These are phyloP conservation scores for Suillus tomentosus DNA, from an alignment of 768 basidiomycete species.

Conservation along the genomic window DNA sequence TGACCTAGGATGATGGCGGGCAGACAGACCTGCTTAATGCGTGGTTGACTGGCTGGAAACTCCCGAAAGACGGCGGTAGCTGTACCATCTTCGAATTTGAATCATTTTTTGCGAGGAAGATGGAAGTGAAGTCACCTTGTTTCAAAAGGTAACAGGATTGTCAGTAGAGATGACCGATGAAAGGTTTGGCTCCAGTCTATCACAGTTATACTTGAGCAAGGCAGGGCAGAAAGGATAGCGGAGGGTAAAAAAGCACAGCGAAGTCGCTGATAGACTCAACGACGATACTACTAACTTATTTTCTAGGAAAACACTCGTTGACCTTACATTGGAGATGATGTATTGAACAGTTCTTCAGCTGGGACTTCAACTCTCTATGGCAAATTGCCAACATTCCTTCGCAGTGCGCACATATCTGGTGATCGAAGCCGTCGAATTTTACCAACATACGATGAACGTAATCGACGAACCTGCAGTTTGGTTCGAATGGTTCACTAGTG, in stretches of 20 bases:
- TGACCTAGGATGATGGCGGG: too few relatives aligned
- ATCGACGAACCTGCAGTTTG: background rate
- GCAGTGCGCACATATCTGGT: background rate
- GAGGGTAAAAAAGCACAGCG: background rate
- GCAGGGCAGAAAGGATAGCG: background rate
- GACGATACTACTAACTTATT: background rate
- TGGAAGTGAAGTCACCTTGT: too few relatives aligned
- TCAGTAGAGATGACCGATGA: background rate
- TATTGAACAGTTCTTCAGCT: background rate
- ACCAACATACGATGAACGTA: background rate
- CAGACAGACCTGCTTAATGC: too few relatives aligned
- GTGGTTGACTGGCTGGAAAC: too few relatives aligned
- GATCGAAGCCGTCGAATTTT: background rate
- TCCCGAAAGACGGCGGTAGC: too few relatives aligned
- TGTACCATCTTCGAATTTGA: too few relatives aligned
- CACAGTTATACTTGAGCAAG: background rate
- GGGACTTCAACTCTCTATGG: background rate
- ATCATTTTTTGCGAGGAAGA: too few relatives aligned
- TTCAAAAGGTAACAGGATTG: too few relatives aligned
- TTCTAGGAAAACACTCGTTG: background rate
- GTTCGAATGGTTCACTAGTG: background rate
- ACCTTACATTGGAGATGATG: background rate
- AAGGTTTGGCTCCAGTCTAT: background rate
- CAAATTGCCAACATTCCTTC: background rate
- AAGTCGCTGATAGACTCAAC: background rate